phyloP scores from a whole-genome alignment of 495 filamentous ascomycete species.

The Penicillium fimorum region DNA sequence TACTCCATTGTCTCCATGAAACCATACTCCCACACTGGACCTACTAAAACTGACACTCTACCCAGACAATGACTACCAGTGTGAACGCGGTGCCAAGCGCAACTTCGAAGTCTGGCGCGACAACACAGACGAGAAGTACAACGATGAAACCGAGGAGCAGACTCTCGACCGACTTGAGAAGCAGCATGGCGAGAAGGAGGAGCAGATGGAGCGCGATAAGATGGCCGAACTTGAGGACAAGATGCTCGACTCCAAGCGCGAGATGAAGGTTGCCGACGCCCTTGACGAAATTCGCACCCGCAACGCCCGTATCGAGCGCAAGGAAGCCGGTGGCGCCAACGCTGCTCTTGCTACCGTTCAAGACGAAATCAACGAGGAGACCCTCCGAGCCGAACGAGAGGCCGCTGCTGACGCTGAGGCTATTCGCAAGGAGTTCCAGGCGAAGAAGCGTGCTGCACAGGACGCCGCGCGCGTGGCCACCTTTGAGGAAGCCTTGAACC shows the following conservation, averaged over 20 bases:
- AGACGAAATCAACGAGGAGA: slow-evolving; percentile 55
- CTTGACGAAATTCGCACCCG: slow-evolving; percentile 90
- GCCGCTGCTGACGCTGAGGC: background rate
- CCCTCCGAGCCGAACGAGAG: slow-evolving; percentile 64
- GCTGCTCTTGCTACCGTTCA: slow-evolving; percentile 43
- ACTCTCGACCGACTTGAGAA: slow-evolving; percentile 78
- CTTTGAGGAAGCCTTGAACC: no score
- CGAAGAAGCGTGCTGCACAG: background rate
- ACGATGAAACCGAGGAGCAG: slow-evolving; percentile 79
- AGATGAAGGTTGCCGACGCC: slow-evolving; percentile 96
- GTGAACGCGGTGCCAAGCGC: slow-evolving; percentile 81
- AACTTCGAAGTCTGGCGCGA: slow-evolving; percentile 92
- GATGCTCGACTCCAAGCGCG: slow-evolving; percentile 87
- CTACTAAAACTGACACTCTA: background rate
- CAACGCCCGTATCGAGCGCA: slow-evolving; percentile 82
- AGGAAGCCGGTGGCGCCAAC: slow-evolving; percentile 55
- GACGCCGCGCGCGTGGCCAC: no score
- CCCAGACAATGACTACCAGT: slow-evolving; percentile 77
- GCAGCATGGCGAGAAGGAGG: slow-evolving; percentile 60
- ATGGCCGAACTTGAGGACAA: slow-evolving; percentile 81
- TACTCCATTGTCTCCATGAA: no score
- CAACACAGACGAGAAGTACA: slow-evolving; percentile 45
- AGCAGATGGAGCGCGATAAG: slow-evolving; percentile 59
- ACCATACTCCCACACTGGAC: background rate
- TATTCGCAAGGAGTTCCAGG: background rate